Evolutionary conservation across 208 protist species (phyloP).

Genomic region (Tritrichomonas musculus): DNA sequence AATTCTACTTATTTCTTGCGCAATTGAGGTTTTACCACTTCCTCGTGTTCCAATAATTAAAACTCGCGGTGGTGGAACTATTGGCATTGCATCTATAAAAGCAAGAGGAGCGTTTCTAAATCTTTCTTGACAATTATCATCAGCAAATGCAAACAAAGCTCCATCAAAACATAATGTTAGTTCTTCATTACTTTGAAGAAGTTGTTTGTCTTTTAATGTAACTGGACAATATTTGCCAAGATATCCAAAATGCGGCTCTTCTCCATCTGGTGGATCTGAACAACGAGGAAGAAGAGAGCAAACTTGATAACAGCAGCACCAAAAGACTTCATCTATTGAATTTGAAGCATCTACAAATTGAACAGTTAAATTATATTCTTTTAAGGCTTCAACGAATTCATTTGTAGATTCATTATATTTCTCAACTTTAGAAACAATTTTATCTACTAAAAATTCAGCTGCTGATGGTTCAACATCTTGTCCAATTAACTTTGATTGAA

Average conservation of each 20-base stretch:
- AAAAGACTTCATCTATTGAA: not conserved
- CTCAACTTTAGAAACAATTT: not conserved
- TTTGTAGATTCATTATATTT: not conserved
- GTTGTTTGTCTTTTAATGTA: not conserved
- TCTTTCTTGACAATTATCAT: not conserved
- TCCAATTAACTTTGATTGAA: not conserved
- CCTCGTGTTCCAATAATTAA: not conserved
- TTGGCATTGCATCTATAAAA: not conserved
- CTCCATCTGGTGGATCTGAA: not conserved
- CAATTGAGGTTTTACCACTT: not conserved
- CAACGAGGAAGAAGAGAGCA: not conserved
- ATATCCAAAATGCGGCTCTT: not conserved
- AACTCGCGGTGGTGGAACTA: not conserved
- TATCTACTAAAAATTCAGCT: not conserved
- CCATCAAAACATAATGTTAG: not conserved
- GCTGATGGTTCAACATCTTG: not conserved
- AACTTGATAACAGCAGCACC: not conserved
- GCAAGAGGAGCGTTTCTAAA: not conserved
- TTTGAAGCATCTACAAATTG: not conserved
- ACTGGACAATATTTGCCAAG: constrained; percentile 6
- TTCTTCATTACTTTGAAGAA: not conserved
- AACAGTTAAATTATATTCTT: not conserved
- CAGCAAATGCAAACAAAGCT: not conserved
- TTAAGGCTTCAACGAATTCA: not conserved
- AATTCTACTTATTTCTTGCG: not conserved